Evolutionary conservation across 129 eudicot species (phyloP), one percentile per base, ranked within the genome.

Genomic region (Arctium minus): DNA sequence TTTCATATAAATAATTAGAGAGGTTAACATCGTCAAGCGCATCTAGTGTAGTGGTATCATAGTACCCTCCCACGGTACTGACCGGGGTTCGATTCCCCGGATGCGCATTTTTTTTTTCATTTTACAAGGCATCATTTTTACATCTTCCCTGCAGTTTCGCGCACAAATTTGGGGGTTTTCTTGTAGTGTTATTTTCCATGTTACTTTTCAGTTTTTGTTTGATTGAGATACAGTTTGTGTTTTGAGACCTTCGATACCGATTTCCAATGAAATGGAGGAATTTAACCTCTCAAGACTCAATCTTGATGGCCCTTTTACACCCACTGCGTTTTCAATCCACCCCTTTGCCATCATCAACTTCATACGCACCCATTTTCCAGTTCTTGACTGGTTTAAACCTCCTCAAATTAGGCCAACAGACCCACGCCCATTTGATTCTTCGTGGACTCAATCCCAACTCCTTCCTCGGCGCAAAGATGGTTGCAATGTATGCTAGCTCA

Each of bases 41-140:
- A 90, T 90, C 94, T 90, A 84, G 91, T 90, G 92, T 90, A 90
- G 91, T 88, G 91, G 91, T 90, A 90, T 90, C 94, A 88, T 90
- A 90, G 90, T 90, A 90, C 90, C 94, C 94, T 88, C 94, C 91
- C 94, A 90, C 94, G 94, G 91, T 90, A 90, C 88, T 86, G 88
- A 88, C 93, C 91, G 87, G 93, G 91, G 93, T 90, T 87, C 93
- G 93, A 90, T 90, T 90, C 91, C 91, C 93, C 88, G 93, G 91
- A 88, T 90, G 93, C 91, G 91, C 93, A 87, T 0, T 3, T 17
- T 0, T 0, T 3, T 12, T 15, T 13, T 4, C 1, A 0, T 18
- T 11, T 6, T n/a, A 9, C 5, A 42, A 8, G 1, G 0, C 9
- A 6, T 40, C 46, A 2, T 8, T 42, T 38, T 39, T 42, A 8